Evolutionary conservation across 2,329 filamentous ascomycete genomes (phyloP).

Genomic region (Myriosclerotinia duriaeana): DNA sequence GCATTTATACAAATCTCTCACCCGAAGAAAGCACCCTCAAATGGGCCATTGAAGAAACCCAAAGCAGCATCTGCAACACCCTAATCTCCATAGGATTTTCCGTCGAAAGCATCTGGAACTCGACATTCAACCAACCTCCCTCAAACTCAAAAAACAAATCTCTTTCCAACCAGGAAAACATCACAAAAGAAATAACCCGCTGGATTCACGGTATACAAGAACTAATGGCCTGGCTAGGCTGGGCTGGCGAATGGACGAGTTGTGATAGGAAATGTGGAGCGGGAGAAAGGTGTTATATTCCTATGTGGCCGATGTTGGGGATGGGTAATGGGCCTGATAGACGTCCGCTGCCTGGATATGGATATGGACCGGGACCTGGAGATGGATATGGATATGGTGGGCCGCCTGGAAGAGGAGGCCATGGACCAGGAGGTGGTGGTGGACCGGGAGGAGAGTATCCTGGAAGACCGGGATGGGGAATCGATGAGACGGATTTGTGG

Average conservation of each 20-base stretch:
- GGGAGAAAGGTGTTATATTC: conserved; percentile 50
- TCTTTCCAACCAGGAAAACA: too few species aligned
- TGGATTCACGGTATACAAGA: conserved; percentile 41
- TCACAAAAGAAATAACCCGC: conserved; percentile 35
- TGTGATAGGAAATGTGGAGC: conserved; percentile 46
- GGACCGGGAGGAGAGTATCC: neutral
- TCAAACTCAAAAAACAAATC: neutral
- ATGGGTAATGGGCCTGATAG: conserved; percentile 4
- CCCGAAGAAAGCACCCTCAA: conserved; percentile 44
- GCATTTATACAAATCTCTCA: conserved; percentile 31
- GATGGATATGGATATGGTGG: conserved; percentile 25
- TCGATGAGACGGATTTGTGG: conserved; percentile 35
- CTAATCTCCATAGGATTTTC: conserved; percentile 47
- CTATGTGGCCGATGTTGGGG: conserved; percentile 50
- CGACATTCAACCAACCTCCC: conserved; percentile 1
- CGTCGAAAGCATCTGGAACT: conserved; percentile 45
- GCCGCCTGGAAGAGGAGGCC: conserved; percentile 23
- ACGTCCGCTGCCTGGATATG: neutral
- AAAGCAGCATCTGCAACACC: conserved; percentile 45
- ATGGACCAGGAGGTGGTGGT: conserved; percentile 10
- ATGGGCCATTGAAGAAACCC: conserved; percentile 45
- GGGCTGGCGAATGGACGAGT: conserved; percentile 48
- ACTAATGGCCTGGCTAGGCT: conserved; percentile 52
- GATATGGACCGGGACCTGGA: conserved; percentile 18
- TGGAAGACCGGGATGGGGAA: conserved; percentile 19